These are phyloP conservation scores for Neurospora terricola DNA, from an alignment of 495 filamentous ascomycete species.

Conservation along the genomic window DNA sequence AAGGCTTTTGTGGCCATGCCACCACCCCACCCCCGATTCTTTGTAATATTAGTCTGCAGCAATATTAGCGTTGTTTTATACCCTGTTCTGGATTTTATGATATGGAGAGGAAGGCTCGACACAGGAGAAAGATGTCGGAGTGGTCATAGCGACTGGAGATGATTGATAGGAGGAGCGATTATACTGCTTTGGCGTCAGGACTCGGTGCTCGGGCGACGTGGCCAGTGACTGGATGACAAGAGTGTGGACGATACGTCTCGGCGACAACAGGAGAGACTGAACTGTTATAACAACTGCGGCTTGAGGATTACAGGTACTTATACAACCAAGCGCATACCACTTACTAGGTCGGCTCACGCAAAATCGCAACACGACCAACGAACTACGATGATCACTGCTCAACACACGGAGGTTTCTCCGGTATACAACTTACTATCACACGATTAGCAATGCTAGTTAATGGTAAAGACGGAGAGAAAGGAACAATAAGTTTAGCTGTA, in stretches of 20 bases:
- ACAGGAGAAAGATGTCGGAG: background rate
- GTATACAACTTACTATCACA: background rate
- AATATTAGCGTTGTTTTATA: background rate
- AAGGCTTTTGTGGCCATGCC: background rate
- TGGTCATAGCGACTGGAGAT: background rate
- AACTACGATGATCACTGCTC: background rate
- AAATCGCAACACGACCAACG: background rate
- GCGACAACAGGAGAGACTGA: background rate
- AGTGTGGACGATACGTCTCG: background rate
- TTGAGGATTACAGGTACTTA: background rate
- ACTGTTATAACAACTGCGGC: background rate
- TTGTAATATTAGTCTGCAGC: background rate
- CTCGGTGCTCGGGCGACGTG: background rate
- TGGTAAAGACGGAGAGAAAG: background rate
- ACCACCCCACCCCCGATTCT: background rate
- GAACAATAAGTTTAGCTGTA: background rate
- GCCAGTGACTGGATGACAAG: background rate
- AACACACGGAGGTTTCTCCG: background rate
- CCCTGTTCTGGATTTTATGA: background rate
- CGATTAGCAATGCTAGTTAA: background rate
- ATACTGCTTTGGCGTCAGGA: background rate
- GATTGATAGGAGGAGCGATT: background rate
- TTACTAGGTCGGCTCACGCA: background rate
- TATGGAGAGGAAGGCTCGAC: background rate
- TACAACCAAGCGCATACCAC: background rate